Percentiles rank a stretch among this genome's conserved stretches.
phyloP scores from a whole-genome alignment of 2,329 filamentous ascomycete species.

The Penicillium sp. region DNA sequence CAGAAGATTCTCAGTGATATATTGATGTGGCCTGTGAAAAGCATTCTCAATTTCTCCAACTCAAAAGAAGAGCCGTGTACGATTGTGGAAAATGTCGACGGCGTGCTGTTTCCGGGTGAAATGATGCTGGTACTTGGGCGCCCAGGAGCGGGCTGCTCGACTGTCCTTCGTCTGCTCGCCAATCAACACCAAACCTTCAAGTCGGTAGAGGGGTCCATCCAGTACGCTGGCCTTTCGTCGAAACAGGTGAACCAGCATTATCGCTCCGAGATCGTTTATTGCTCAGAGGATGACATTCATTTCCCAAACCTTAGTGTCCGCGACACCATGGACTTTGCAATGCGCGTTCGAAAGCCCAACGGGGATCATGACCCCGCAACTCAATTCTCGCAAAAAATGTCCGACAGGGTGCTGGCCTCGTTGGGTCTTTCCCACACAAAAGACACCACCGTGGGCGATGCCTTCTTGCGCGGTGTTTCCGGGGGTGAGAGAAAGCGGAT shows the following conservation, averaged over 20 bases:
- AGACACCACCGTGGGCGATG: conserved; percentile 55
- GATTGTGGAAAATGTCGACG: not conserved
- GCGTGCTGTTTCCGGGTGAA: not conserved
- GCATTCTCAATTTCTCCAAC: no score
- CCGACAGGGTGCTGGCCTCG: conserved; percentile 34
- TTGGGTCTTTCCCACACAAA: conserved; percentile 46
- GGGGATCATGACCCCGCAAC: not conserved
- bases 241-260: not conserved
- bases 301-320: conserved; percentile 61
- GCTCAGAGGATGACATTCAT: conserved; percentile 50
- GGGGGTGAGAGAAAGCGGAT: conserved; percentile 66
- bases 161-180: not conserved
- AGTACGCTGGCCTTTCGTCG: not conserved
- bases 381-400: conserved; percentile 25
- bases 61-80: not conserved
- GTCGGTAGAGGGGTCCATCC: not conserved
- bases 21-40: not conserved
- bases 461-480: conserved; percentile 63
- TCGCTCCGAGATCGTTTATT: conserved; percentile 29
- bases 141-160: not conserved
- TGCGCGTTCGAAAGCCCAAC: conserved; percentile 40
- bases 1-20: not conserved
- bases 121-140: not conserved
- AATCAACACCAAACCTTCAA: no score
- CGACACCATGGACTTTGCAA: conserved; percentile 55